These are phyloP conservation scores for Peronospora destructor DNA, from an alignment of 352 stramenopile species.

Conservation along the genomic window DNA sequence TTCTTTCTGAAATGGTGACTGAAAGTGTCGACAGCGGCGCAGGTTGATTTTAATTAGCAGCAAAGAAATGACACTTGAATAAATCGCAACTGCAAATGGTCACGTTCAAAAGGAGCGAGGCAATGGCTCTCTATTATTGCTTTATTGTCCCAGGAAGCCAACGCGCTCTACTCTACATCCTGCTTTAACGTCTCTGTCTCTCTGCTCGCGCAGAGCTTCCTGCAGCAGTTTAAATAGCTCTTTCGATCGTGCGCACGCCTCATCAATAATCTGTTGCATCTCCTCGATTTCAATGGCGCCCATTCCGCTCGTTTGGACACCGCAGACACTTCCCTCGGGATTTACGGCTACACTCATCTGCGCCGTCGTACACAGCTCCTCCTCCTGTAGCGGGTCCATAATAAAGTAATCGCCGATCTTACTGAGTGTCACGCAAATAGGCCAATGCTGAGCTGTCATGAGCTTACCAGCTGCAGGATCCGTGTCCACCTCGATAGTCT, in stretches of 20 bases:
- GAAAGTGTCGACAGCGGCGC: slow-evolving; percentile 16
- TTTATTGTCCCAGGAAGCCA: slow-evolving; percentile 50
- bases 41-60: slow-evolving; percentile 21
- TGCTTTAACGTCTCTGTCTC: slow-evolving; percentile 34
- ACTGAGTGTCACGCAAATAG: slow-evolving; percentile 67
- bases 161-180: slow-evolving; percentile 51
- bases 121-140: slow-evolving; percentile 5
- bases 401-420: slow-evolving; percentile 69
- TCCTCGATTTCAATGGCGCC: slow-evolving; percentile 67
- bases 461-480: slow-evolving; percentile 53
- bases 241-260: slow-evolving; percentile 53
- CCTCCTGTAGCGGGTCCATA: slow-evolving; percentile 62
- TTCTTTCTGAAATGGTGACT: slow-evolving; percentile 54
- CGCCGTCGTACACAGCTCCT: slow-evolving; percentile 68
- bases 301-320: slow-evolving; percentile 79
- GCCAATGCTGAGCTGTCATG: slow-evolving; percentile 51
- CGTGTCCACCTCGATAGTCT: slow-evolving; percentile 69
- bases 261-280: slow-evolving; percentile 76
- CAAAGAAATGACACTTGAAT: neutral
- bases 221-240: slow-evolving; percentile 60
- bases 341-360: slow-evolving; percentile 72
- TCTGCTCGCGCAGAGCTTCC: slow-evolving; percentile 43
- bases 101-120: neutral
- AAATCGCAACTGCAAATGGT: slow-evolving; percentile 4
- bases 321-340: slow-evolving; percentile 48